Evolutionary conservation across 306 rosid genomes (phyloP).

Genomic region (Vicia sativa): DNA sequence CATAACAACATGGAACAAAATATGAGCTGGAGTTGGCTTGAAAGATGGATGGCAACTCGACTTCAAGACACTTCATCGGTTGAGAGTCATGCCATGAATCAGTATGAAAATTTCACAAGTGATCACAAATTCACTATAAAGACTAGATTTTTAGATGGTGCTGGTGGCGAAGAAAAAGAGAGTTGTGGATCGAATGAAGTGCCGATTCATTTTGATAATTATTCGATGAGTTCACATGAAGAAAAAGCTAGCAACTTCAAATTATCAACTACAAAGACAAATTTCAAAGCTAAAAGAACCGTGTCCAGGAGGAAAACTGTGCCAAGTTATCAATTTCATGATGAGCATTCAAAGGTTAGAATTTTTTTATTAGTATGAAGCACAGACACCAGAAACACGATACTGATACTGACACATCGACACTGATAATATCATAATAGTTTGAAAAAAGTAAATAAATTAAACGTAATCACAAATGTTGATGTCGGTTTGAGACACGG

Average conservation of each 20-base stretch:
- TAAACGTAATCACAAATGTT: too few relatives aligned
- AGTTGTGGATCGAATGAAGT: conserved; percentile 95
- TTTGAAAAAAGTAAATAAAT: too few relatives aligned
- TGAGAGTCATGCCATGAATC: conserved; percentile 55
- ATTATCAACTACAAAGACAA: conserved; percentile 43
- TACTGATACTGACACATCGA: too few relatives aligned
- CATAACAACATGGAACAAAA: conserved; percentile 54
- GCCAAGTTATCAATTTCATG: conserved; percentile 55
- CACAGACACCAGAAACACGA: too few relatives aligned
- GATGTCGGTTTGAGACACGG: too few relatives aligned
- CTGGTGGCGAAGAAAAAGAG: conserved; percentile 78
- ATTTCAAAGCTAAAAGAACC: conserved; percentile 52
- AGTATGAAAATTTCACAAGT: conserved; percentile 43
- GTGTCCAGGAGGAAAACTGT: conserved; percentile 61
- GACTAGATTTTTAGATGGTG: conserved; percentile 53
- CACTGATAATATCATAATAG: too few relatives aligned
- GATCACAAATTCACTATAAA: conserved; percentile 38
- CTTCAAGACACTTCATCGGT: conserved; percentile 59
- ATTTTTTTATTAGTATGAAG: background rate
- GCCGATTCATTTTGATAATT: conserved; percentile 56
- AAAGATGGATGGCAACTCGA: conserved; percentile 98
- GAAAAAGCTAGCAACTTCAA: conserved; percentile 41
- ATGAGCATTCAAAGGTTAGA: conserved; percentile 57
- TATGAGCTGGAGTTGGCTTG: conserved; percentile 98
- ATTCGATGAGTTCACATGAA: conserved; percentile 46